phyloP scores from a whole-genome alignment of 371 early-diverging fungal genomes.

The Mucor indicus region DNA sequence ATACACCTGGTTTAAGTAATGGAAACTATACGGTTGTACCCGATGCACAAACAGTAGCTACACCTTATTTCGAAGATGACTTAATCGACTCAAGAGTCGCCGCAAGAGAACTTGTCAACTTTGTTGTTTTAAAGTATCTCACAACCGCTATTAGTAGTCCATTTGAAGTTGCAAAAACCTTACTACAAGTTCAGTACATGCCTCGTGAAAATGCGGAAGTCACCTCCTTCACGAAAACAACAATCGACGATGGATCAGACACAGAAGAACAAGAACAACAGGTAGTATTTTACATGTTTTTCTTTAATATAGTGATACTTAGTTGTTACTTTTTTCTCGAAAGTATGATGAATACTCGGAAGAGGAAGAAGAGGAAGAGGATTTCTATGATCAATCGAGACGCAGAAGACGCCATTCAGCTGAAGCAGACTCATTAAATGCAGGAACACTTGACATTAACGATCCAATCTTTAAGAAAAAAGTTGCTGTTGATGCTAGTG shows the following conservation, averaged over 20 bases:
- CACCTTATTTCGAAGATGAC: constrained; percentile 33
- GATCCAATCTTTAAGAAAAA: constrained; percentile 37
- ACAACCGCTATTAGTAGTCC: constrained; percentile 69
- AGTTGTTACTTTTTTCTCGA: not conserved
- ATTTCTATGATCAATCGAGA: constrained; percentile 14
- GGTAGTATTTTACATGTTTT: not conserved
- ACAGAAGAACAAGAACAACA: constrained; percentile 12
- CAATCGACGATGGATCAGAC: constrained; percentile 13
- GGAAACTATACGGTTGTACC: constrained; percentile 35
- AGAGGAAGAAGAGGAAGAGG: constrained; percentile 33
- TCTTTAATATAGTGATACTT: not conserved
- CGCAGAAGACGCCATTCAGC: constrained; percentile 18
- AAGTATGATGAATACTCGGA: constrained; percentile 14
- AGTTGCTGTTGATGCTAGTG: constrained; percentile 48
- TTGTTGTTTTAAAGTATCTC: constrained; percentile 65
- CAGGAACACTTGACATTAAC: constrained; percentile 32
- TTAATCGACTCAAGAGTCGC: constrained; percentile 49
- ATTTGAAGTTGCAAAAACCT: constrained; percentile 72
- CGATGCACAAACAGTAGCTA: constrained; percentile 14
- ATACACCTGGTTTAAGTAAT: constrained; percentile 37
- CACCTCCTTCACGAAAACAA: constrained; percentile 9
- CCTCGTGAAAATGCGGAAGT: constrained; percentile 55
- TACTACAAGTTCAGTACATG: constrained; percentile 81
- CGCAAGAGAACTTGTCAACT: constrained; percentile 59
- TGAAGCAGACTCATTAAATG: constrained; percentile 10